These are phyloP conservation scores for Litsea cubeba DNA, from an alignment of 164 flowering plant genomes.

Conservation along the genomic window DNA sequence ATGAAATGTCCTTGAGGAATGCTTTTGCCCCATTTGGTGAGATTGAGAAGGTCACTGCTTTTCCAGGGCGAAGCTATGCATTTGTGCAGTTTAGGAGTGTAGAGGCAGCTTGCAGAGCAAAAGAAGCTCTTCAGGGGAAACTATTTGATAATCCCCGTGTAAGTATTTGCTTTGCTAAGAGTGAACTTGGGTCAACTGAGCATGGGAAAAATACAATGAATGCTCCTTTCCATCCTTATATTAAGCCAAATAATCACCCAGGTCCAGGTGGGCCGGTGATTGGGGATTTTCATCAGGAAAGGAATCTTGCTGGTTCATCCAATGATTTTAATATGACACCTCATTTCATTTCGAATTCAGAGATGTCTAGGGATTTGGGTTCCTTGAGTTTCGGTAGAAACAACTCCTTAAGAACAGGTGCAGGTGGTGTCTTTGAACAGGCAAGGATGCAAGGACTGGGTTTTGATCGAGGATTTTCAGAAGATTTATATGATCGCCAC, in stretches of 20 bases:
- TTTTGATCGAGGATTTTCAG: conserved; percentile 32
- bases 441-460: conserved; percentile 36
- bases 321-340: conserved; percentile 39
- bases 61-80: conserved; percentile 91
- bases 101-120: conserved; percentile 73
- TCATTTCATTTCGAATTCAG: conserved; percentile 36
- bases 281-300: conserved; percentile 35
- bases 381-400: conserved; percentile 33
- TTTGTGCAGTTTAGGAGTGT: conserved; percentile 72
- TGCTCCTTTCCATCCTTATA: conserved; percentile 43
- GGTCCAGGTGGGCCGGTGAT: conserved; percentile 23
- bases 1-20: conserved; percentile 58
- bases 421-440: conserved; percentile 35
- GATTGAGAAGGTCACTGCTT: conserved; percentile 72
- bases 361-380: conserved; percentile 41
- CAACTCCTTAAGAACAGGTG: conserved; percentile 30
- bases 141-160: conserved; percentile 92
- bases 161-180: conserved; percentile 80
- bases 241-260: conserved; percentile 27
- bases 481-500: conserved; percentile 35
- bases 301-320: conserved; percentile 26
- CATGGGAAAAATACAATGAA: conserved; percentile 38
- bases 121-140: conserved; percentile 91
- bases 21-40: conserved; percentile 94
- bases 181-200: conserved; percentile 48